phyloP scores from a whole-genome alignment of 1,284 basidiomycete genomes.

The Athelia psychrophila region DNA sequence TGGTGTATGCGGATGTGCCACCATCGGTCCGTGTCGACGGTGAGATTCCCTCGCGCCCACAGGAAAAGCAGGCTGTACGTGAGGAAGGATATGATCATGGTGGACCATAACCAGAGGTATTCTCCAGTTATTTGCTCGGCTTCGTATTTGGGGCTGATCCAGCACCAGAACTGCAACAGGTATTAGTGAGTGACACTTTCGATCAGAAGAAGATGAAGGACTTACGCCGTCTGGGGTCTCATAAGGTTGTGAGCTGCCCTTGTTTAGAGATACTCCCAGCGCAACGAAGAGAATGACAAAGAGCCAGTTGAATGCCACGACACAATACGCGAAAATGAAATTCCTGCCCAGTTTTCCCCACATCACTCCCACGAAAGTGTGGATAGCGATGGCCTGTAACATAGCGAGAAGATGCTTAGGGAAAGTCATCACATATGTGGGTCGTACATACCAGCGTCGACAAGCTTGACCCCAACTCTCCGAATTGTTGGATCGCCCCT shows the following conservation, averaged over 20 bases:
- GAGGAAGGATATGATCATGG: background rate
- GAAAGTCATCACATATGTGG: background rate
- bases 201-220: background rate
- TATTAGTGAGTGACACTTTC: conserved; percentile 8
- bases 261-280: conserved; percentile 1
- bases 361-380: conserved; percentile 16
- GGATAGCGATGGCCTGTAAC: conserved; percentile 13
- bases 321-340: conserved; percentile 5
- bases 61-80: background rate
- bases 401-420: background rate
- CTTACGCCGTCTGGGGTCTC: background rate
- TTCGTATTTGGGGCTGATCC: background rate
- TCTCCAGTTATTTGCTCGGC: background rate
- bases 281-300: conserved; percentile 15
- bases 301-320: conserved; percentile 16
- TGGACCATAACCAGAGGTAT: background rate
- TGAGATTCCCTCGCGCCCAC: background rate
- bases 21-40: background rate
- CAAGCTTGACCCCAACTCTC: conserved; percentile 16
- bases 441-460: conserved; percentile 10
- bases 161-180: conserved; percentile 4
- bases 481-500: conserved; percentile 16
- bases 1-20: background rate
- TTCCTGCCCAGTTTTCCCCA: conserved; percentile 8
- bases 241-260: background rate